These are phyloP conservation scores for Phytophthora melonis DNA, from an alignment of 352 stramenopile species.

Conservation along the genomic window DNA sequence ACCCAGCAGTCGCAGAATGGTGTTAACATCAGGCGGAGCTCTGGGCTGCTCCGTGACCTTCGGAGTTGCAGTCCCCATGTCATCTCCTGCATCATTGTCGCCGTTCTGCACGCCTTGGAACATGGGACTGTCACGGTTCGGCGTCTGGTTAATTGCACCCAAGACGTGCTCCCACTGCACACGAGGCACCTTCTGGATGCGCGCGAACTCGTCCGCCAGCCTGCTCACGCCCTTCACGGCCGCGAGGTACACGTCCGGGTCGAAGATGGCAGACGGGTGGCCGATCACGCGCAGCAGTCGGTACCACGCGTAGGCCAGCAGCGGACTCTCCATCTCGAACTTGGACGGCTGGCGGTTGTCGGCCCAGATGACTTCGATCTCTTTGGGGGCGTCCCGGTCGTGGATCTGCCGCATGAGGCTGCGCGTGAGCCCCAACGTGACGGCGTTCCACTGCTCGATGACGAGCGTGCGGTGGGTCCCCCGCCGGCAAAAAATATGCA, in stretches of 20 bases:
- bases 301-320: conserved; percentile 88
- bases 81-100: conserved; percentile 31
- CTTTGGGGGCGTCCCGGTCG: conserved; percentile 55
- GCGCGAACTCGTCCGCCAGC: conserved; percentile 80
- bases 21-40: conserved; percentile 87
- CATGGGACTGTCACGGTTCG: conserved; percentile 52
- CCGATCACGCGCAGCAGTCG: conserved; percentile 84
- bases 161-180: conserved; percentile 83
- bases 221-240: conserved; percentile 87
- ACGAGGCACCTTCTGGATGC: conserved; percentile 68
- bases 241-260: conserved; percentile 86
- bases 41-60: conserved; percentile 46
- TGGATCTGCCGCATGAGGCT: conserved; percentile 81
- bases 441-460: conserved; percentile 89
- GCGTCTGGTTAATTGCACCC: conserved; percentile 64
- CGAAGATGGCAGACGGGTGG: conserved; percentile 81
- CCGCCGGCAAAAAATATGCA: conserved; percentile 89
- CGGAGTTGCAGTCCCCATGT: conserved; percentile 20
- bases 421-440: conserved; percentile 77
- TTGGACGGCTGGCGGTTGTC: conserved; percentile 74
- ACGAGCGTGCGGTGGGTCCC: conserved; percentile 90
- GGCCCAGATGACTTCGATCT: conserved; percentile 80
- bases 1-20: conserved; percentile 78
- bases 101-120: conserved; percentile 59
- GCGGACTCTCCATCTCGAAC: conserved; percentile 76